A percentile compares a stretch with the other conserved stretches of the same genome.
These are phyloP conservation scores for Aciculosporium take DNA, from an alignment of 2,329 filamentous ascomycete species.

Conservation along the genomic window DNA sequence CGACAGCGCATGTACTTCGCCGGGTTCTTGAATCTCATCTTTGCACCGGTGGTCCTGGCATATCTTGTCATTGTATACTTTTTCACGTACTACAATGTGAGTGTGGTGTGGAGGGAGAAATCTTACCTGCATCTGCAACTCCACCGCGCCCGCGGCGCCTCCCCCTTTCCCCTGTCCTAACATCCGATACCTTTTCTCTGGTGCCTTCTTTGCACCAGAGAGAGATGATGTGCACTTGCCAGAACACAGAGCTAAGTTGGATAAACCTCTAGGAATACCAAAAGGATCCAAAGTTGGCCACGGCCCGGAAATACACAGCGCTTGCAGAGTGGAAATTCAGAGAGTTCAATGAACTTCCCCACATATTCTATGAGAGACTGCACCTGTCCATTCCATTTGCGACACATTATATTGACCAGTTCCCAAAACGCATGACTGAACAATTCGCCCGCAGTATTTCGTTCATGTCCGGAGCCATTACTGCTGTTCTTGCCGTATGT, in stretches of 20 bases:
- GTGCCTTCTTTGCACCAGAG: too few species aligned
- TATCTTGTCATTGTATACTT: conserved; percentile 84
- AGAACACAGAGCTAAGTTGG: background rate
- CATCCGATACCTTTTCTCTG: too few species aligned
- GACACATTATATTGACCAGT: conserved; percentile 84
- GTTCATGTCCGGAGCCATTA: conserved; percentile 75
- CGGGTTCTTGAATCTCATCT: conserved; percentile 72
- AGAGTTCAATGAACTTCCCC: conserved; percentile 92
- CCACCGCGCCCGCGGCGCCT: too few species aligned
- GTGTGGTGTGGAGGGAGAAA: conserved; percentile 13
- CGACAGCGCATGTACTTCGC: conserved; percentile 67
- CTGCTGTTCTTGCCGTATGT: conserved; percentile 69
- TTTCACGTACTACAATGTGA: conserved; percentile 83
- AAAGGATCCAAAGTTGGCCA: conserved; percentile 80
- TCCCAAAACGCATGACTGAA: conserved; percentile 87
- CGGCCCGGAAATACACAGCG: conserved; percentile 71
- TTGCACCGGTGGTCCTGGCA: conserved; percentile 74
- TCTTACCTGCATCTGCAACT: too few species aligned
- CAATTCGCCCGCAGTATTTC: conserved; percentile 73
- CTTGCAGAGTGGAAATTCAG: conserved; percentile 96
- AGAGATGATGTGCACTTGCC: background rate
- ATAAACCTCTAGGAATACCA: conserved; percentile 60
- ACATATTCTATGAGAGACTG: conserved; percentile 76
- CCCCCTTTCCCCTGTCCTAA: background rate
- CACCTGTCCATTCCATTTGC: conserved; percentile 95